These are phyloP conservation scores for Magnusiomyces paraingens DNA, from an alignment of 1,139 yeast genomes.

Conservation along the genomic window DNA sequence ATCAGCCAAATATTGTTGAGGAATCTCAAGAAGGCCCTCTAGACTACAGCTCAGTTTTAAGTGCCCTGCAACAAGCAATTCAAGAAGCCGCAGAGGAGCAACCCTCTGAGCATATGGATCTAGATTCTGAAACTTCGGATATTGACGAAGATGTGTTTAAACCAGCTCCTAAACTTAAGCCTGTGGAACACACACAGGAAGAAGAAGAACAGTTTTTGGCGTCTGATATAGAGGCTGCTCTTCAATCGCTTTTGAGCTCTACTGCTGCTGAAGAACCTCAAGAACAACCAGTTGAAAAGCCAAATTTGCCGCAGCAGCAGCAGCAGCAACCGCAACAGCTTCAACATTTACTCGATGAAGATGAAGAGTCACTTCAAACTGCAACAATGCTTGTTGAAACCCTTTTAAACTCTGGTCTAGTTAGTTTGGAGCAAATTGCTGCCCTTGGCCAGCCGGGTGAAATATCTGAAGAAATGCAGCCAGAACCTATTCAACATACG, in stretches of 20 bases:
- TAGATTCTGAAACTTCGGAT: neutral
- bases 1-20: neutral
- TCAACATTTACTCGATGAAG: slow-evolving; percentile 2
- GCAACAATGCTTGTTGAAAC: slow-evolving; percentile 13
- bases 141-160: neutral
- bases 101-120: neutral
- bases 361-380: slow-evolving; percentile 8
- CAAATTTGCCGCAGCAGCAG: neutral
- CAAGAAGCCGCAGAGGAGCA: slow-evolving; percentile 3
- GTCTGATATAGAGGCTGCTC: slow-evolving; percentile 5
- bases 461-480: neutral
- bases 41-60: slow-evolving; percentile 1
- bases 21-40: neutral
- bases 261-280: neutral
- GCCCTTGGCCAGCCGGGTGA: neutral
- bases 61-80: slow-evolving; percentile 3
- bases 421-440: slow-evolving; percentile 9
- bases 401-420: slow-evolving; percentile 8
- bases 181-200: neutral
- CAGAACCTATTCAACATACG: neutral
- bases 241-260: neutral
- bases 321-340: neutral
- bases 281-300: neutral
- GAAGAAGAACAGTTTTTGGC: neutral
- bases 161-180: neutral